Evolutionary conservation across 2,329 filamentous ascomycete genomes (phyloP), one percentile per base, ranked within the genome.

Genomic region (Ceratocystiopsis sp.): DNA sequence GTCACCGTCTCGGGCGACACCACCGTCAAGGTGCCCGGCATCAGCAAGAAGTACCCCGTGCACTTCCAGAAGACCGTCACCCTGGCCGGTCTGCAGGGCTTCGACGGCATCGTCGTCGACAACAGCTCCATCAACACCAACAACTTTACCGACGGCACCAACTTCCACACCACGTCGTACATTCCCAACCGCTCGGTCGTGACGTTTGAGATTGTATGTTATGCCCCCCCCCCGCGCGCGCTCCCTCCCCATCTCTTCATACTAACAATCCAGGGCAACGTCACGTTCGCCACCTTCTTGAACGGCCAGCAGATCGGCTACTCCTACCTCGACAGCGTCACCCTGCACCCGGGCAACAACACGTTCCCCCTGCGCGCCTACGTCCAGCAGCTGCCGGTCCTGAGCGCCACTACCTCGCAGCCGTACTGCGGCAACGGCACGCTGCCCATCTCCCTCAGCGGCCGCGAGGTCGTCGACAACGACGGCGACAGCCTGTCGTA

Each of bases 151-250:
- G 61, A 67, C 42, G 67, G 63, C 48, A 65, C 68, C 54, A 83
- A 81, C 61, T 78, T 83, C 59, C 60, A 67, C 42, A 77, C 68
- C 50, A 68, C 62, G 14, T 67, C 69, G 45, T 62, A 63, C 45
- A 76, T 83, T 41, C 75, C 74, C 50, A 84, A 83, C 57, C 67
- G 65, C 8, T 79, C 77, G 2, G 59, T 72, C 42, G 66, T 79
- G 54, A 73, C 68, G n/a, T 65, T 83, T 42, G 69, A 78, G 33
- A 69, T 83, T 52, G 73, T 75, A 61, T 60, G 69, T 62, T 29
- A n/a, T 18, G 21, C 3, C 14, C 44, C 36, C n/a, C n/a, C n/a
- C n/a, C n/a, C n/a, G n/a, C n/a, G n/a, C n/a, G 37, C 17, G 14
- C 34, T 12, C 36, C n/a, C 35, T 21, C 29, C 13, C 35, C 35